These are phyloP conservation scores for Dendrocalamus sinicus DNA, from an alignment of 176 grass and related monocot genomes.

Conservation along the genomic window DNA sequence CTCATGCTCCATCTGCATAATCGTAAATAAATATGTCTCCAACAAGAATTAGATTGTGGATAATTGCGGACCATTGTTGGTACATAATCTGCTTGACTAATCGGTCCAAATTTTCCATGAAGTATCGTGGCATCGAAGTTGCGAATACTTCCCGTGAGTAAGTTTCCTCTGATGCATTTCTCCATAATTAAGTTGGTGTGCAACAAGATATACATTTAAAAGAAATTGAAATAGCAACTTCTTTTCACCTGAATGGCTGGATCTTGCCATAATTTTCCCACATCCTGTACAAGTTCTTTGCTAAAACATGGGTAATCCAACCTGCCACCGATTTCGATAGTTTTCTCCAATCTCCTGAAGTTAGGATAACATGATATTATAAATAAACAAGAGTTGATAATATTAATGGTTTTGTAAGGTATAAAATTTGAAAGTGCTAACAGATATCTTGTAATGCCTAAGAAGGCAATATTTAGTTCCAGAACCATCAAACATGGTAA, in stretches of 20 bases:
- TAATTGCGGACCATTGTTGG: conserved; percentile 77
- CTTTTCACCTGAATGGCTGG: conserved; percentile 84
- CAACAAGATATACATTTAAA: neutral
- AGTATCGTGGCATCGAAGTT: conserved; percentile 98
- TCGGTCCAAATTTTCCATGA: conserved; percentile 88
- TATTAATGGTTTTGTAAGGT: neutral
- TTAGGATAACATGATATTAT: conserved; percentile 12
- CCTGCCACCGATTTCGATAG: conserved; percentile 73
- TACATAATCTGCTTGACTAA: conserved; percentile 76
- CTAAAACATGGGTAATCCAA: conserved; percentile 76
- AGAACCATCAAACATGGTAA: neutral
- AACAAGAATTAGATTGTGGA: conserved; percentile 1
- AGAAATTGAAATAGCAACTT: neutral
- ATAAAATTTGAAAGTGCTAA: neutral
- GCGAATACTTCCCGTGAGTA: conserved; percentile 74
- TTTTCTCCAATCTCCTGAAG: conserved; percentile 80
- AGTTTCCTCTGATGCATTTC: conserved; percentile 72
- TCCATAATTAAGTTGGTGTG: conserved; percentile 13
- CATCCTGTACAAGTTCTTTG: conserved; percentile 68
- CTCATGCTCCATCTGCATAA: no score
- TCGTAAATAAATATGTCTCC: neutral
- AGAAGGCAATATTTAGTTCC: neutral
- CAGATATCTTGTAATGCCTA: neutral
- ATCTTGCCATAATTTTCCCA: conserved; percentile 83
- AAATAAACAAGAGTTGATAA: conserved; percentile 17